These are phyloP conservation scores for Kwoniella mangroviensis DNA, from an alignment of 768 basidiomycete species.

Conservation along the genomic window DNA sequence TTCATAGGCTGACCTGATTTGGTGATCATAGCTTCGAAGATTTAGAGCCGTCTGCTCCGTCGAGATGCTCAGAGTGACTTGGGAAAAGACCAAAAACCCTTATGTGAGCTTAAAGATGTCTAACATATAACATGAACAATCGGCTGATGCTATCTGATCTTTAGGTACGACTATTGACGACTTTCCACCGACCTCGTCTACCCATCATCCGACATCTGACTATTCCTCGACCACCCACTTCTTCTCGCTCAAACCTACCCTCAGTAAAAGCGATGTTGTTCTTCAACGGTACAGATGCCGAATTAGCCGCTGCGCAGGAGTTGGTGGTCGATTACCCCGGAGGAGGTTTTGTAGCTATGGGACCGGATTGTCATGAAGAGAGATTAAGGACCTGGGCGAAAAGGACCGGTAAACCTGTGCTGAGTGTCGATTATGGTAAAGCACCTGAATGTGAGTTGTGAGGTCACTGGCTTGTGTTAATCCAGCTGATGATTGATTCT, in stretches of 20 bases:
- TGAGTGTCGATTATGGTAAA: constrained; percentile 93
- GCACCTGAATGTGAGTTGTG: constrained; percentile 81
- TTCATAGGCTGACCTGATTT: neutral
- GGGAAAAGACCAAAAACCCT: constrained; percentile 96
- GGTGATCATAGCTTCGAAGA: constrained; percentile 70
- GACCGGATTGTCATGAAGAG: constrained; percentile 94
- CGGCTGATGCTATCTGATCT: neutral
- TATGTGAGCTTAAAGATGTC: constrained; percentile 64
- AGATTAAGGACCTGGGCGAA: constrained; percentile 84
- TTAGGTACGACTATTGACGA: constrained; percentile 71
- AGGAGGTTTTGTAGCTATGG: constrained; percentile 96
- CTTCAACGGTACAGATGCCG: constrained; percentile 71
- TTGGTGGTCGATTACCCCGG: constrained; percentile 92
- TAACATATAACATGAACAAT: neutral
- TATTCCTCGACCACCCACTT: constrained; percentile 78
- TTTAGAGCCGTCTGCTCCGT: constrained; percentile 93
- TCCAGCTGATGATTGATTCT: constrained; percentile 11
- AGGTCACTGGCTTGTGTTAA: neutral
- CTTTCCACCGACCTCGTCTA: constrained; percentile 66
- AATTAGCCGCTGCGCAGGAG: constrained; percentile 72
- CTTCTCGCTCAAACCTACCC: constrained; percentile 68
- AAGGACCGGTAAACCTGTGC: constrained; percentile 74
- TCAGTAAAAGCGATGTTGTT: constrained; percentile 84
- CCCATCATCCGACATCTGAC: constrained; percentile 73
- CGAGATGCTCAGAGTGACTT: constrained; percentile 92